phyloP scores from a whole-genome alignment of 2,329 filamentous ascomycete genomes.

The Aspergillus costaricaensis region DNA sequence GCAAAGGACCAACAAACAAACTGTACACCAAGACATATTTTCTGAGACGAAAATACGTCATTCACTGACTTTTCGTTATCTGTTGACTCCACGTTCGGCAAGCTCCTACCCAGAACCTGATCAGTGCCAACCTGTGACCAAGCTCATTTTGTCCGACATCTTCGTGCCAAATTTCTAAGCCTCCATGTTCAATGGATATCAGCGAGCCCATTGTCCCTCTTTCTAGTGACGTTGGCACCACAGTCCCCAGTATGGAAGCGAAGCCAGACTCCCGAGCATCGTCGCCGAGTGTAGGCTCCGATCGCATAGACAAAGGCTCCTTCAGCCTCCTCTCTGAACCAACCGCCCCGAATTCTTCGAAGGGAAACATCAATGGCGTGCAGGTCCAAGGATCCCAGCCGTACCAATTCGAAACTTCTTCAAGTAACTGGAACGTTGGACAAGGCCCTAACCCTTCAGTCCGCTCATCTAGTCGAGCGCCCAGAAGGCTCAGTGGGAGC shows the following conservation, averaged over 20 bases:
- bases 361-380: conserved; percentile 5
- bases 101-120: not conserved
- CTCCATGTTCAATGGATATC: not conserved
- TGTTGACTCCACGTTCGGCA: not conserved
- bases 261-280: conserved; percentile 6
- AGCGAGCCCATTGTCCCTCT: not conserved
- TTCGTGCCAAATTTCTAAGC: not conserved
- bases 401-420: conserved; percentile 23
- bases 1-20: no score
- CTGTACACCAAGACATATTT: no score
- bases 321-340: conserved; percentile 21
- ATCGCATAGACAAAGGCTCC: conserved; percentile 19
- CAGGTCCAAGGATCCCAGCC: conserved; percentile 21
- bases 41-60: not conserved
- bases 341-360: conserved; percentile 20
- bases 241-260: conserved; percentile 1
- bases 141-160: not conserved
- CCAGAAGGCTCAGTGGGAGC: conserved; percentile 77
- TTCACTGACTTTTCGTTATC: not conserved
- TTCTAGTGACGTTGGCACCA: not conserved
- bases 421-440: conserved; percentile 40
- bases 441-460: conserved; percentile 35
- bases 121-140: not conserved
- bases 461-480: conserved; percentile 66
- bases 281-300: conserved; percentile 5